Evolutionary conservation across 78 protist genomes (phyloP), one percentile per base, ranked within the genome.

Genomic region (Tieghemostelium lacteum): DNA sequence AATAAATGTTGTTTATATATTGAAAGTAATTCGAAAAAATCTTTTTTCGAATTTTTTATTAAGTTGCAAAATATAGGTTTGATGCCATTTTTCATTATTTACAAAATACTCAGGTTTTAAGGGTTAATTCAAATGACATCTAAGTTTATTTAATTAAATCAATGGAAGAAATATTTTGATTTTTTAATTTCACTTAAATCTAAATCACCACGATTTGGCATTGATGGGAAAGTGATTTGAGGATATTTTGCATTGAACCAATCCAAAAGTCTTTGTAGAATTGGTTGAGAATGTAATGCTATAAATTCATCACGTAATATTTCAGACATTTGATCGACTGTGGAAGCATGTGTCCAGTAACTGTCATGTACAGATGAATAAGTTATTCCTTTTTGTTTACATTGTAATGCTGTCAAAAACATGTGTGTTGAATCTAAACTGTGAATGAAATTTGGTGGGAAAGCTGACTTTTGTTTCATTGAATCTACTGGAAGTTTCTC

Each of bases 401-500:
- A 80, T 26, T 45, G 14, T 0, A 77, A 12, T 24, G 99, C 98
- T 0, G 99, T 97, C 66, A 95, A 31, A 31, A 96, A 85, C 98
- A 97, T 92, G 73, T 98, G 99, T 14, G 98, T 88, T 36, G 97
- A 65, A 86, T 98, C 99, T 37, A 97, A 75, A 3, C 97, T 94
- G 88, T 98, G 99, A 62, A 98, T 87, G 69, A 73, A 97, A 80
- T 98, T 98, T 0, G 99, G 99, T 28, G 99, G 98, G 50, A 98
- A 97, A 3, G 98, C 99, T 12, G 97, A 40, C 19, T 31, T 1
- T 64, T 97, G 98, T 26, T 58, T 34, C 50, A 28, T 26, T 29
- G 87, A 34, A 52, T 57, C 62, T 20, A 88, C 85, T 26, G 57
- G 87, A 2, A 49, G 50, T 34, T 34, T 29, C 0, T 74, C 95